These are phyloP conservation scores for Russula virescens DNA, from an alignment of 768 basidiomycete species.

Conservation along the genomic window DNA sequence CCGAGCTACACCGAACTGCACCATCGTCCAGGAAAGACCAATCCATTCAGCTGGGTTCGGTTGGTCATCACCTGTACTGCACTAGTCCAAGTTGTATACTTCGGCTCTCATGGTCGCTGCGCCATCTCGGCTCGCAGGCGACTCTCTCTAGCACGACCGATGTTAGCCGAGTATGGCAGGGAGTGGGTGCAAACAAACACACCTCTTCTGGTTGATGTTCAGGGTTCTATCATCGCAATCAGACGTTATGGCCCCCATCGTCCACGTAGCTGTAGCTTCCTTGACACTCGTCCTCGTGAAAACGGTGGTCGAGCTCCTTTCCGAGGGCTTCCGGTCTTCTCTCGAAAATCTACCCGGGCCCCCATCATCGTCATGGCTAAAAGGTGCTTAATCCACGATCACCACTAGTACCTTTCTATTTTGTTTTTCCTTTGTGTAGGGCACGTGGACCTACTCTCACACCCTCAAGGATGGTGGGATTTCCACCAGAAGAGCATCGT, in stretches of 20 bases:
- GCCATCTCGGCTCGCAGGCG: not conserved
- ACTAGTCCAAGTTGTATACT: not conserved
- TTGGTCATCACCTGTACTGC: no score
- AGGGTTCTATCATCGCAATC: not conserved
- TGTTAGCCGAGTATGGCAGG: not conserved
- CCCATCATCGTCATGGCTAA: constrained; percentile 18
- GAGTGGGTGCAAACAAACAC: not conserved
- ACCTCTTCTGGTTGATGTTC: not conserved
- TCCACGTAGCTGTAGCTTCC: constrained; percentile 6
- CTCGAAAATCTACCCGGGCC: constrained; percentile 18
- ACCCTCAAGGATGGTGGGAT: constrained; percentile 18
- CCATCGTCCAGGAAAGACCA: no score
- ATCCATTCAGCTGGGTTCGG: no score
- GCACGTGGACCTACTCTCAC: constrained; percentile 16
- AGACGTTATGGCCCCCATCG: constrained; percentile 3
- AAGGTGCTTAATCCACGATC: not conserved
- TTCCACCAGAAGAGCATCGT: constrained; percentile 18
- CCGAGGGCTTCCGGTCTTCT: constrained; percentile 1
- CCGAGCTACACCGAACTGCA: not conserved
- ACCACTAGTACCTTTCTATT: no score
- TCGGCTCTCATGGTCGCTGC: constrained; percentile 1
- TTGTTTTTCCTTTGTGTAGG: not conserved
- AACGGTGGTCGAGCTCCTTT: constrained; percentile 9
- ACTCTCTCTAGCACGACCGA: not conserved
- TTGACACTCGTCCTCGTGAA: constrained; percentile 10